These are phyloP conservation scores for Dictyophora rubrovolvata DNA, from an alignment of 768 basidiomycete species.

Conservation along the genomic window DNA sequence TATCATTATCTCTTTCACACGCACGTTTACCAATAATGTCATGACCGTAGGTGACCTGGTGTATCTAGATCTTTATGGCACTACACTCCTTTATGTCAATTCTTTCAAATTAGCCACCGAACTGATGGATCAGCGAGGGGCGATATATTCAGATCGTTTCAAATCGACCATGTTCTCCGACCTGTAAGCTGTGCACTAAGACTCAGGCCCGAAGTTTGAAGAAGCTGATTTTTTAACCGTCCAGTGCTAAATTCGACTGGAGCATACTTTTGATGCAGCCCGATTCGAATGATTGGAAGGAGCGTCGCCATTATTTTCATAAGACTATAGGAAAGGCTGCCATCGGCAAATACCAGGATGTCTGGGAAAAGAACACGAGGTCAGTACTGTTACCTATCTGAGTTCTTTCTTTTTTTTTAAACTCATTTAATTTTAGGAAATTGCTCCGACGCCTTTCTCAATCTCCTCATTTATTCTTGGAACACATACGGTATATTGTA, in stretches of 20 bases:
- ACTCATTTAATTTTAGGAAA: not conserved
- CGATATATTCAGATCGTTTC: conserved; percentile 12
- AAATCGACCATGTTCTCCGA: not conserved
- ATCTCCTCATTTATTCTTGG: not conserved
- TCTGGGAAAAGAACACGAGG: not conserved
- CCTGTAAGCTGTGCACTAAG: not conserved
- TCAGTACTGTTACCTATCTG: not conserved
- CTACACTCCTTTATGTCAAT: conserved; percentile 9
- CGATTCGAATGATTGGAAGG: conserved; percentile 14
- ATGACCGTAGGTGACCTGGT: conserved; percentile 13
- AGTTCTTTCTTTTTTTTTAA: not conserved
- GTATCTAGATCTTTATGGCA: conserved; percentile 10
- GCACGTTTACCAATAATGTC: not conserved
- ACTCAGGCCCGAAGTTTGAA: not conserved
- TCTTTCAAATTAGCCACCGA: conserved; percentile 7
- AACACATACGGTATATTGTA: not conserved
- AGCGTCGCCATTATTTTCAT: conserved; percentile 16
- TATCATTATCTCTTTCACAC: not conserved
- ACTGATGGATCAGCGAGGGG: conserved; percentile 9
- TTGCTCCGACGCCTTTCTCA: conserved; percentile 5
- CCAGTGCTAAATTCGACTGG: conserved; percentile 17
- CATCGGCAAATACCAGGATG: not conserved
- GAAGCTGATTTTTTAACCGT: conserved; percentile 6
- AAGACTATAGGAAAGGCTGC: not conserved
- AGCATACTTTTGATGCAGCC: conserved; percentile 14